A percentile compares a stretch with the other conserved stretches of the same genome.
phyloP scores from a whole-genome alignment of 139 green algal genomes.

The Picochlorum sp. region DNA sequence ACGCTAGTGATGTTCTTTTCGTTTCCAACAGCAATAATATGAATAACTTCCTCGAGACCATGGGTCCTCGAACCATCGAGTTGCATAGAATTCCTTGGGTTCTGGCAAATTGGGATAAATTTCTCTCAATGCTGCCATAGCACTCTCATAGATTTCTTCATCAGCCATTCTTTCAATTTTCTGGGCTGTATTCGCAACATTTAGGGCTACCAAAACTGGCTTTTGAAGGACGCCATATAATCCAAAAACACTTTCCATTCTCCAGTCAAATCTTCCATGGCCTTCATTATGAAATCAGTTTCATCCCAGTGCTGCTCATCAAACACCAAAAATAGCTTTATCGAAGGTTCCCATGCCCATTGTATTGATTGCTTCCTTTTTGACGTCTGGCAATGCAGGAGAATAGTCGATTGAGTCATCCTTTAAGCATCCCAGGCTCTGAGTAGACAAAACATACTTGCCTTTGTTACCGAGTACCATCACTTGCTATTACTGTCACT shows the following conservation, averaged over 20 bases:
- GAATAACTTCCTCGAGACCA: constrained; percentile 44
- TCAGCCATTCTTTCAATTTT: constrained; percentile 31
- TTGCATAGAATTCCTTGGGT: constrained; percentile 23
- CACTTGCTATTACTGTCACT: constrained; percentile 5
- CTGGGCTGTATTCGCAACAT: constrained; percentile 29
- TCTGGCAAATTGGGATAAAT: constrained; percentile 24
- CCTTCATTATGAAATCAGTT: constrained; percentile 45
- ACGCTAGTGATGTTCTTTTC: constrained; percentile 33
- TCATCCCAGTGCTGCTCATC: constrained; percentile 51
- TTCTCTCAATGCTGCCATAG: constrained; percentile 16
- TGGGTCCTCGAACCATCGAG: constrained; percentile 32
- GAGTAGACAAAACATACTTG: constrained; percentile 50
- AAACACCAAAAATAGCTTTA: constrained; percentile 62
- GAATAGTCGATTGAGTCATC: constrained; percentile 36
- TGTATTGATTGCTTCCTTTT: constrained; percentile 44
- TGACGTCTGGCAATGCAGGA: constrained; percentile 45
- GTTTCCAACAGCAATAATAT: constrained; percentile 53
- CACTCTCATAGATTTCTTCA: constrained; percentile 10
- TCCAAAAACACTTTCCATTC: constrained; percentile 22
- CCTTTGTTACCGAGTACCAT: constrained; percentile 22
- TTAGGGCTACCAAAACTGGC: constrained; percentile 41
- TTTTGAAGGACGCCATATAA: not conserved
- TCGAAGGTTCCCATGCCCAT: constrained; percentile 38
- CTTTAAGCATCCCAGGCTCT: constrained; percentile 50
- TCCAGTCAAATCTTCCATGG: constrained; percentile 15